Evolutionary conservation across 2,329 filamentous ascomycete genomes (phyloP).

Genomic region (Periglandula ipomoeae): DNA sequence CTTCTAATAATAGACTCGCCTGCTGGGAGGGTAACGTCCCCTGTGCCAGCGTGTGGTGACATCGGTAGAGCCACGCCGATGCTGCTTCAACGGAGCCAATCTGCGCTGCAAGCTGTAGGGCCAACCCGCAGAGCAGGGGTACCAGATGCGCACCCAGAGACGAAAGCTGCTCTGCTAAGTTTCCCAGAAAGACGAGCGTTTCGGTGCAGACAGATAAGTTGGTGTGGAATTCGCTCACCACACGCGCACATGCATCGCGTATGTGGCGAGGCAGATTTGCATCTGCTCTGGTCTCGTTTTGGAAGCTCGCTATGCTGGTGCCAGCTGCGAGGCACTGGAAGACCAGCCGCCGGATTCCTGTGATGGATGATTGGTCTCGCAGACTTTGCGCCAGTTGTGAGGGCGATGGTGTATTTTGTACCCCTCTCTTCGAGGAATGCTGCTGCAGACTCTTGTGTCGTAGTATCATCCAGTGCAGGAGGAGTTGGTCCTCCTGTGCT

Average conservation of each 20-base stretch:
- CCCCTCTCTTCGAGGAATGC: background rate
- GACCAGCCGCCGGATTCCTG: conserved; percentile 21
- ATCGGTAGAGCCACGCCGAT: conserved; percentile 17
- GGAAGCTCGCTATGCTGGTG: conserved; percentile 14
- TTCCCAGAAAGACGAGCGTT: conserved; percentile 30
- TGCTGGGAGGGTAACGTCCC: conserved; percentile 7
- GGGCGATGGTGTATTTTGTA: conserved; percentile 3
- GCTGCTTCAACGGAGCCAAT: conserved; percentile 15
- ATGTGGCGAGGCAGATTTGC: conserved; percentile 13
- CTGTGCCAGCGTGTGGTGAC: conserved; percentile 11
- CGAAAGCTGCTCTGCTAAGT: conserved; percentile 26
- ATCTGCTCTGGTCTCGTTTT: background rate
- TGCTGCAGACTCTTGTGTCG: conserved; percentile 14
- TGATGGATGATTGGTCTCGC: conserved; percentile 16
- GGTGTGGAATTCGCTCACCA: conserved; percentile 9
- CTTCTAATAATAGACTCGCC: conserved; percentile 8
- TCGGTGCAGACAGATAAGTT: conserved; percentile 9
- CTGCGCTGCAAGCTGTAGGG: conserved; percentile 21
- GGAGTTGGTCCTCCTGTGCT: conserved; percentile 18
- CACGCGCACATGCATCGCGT: conserved; percentile 15
- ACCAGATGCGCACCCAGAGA: conserved; percentile 16
- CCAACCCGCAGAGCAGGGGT: conserved; percentile 19
- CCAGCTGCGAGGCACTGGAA: conserved; percentile 18
- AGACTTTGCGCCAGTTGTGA: conserved; percentile 14
- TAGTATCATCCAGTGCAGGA: conserved; percentile 28